Conservation (phyloP, 2,329 filamentous ascomycete species). For the Fusarium brachygibbosum region DNA sequence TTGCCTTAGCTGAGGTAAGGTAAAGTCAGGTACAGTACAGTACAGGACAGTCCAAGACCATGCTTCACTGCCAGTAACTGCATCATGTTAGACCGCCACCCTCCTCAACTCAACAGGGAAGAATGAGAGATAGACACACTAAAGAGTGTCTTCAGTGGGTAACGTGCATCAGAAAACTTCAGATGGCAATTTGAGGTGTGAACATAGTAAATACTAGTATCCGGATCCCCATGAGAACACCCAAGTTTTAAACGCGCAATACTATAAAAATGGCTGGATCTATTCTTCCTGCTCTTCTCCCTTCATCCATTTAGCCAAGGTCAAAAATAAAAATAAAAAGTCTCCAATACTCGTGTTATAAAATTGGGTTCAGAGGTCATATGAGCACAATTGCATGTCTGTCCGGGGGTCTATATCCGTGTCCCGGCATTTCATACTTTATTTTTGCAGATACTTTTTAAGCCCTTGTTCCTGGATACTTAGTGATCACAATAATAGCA, state of each 20-base stretch:
- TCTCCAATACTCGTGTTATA: not conserved
- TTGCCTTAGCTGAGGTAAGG: conserved; percentile 24
- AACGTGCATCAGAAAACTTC: conserved; percentile 26
- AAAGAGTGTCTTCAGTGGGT: conserved; percentile 32
- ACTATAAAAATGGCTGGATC: not conserved
- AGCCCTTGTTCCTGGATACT: not conserved
- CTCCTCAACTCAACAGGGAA: conserved; percentile 25
- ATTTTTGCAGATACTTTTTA: not conserved
- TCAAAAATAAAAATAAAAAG: not conserved
- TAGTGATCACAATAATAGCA: not conserved
- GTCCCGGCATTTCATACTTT: conserved; percentile 6
- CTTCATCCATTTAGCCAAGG: conserved; percentile 7
- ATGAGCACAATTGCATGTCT: conserved; percentile 40
- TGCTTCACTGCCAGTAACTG: conserved; percentile 8
- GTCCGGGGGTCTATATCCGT: conserved; percentile 19
- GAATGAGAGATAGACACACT: conserved; percentile 19
- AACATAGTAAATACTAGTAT: conserved; percentile 29
- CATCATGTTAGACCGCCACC: conserved; percentile 44
- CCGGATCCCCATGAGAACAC: not conserved
- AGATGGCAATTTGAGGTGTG: conserved; percentile 28
- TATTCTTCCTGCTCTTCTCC: not conserved
- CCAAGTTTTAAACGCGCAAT: conserved; percentile 6
- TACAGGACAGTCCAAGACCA: not conserved
- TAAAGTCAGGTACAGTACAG: not conserved
- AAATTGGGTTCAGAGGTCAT: conserved; percentile 34